Conservation (phyloP, 345 rosid species). For the Turritis glabra region DNA sequence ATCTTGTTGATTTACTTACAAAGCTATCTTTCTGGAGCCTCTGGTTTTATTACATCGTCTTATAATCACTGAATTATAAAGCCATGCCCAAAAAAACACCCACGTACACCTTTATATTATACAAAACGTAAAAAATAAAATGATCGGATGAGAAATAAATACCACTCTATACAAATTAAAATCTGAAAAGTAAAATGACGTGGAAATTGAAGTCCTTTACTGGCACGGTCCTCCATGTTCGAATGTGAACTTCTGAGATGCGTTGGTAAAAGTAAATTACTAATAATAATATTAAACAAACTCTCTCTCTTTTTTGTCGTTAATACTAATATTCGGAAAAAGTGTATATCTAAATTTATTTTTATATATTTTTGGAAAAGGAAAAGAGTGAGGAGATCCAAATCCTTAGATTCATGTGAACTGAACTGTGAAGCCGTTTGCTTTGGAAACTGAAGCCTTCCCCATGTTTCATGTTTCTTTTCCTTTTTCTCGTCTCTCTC, state of each 20-base stretch:
- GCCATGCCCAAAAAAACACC: background rate
- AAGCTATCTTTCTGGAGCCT: background rate
- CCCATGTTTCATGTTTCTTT: constrained; percentile 26
- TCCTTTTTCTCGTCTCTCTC: background rate
- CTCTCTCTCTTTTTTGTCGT: background rate
- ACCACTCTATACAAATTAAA: background rate
- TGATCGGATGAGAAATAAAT: background rate
- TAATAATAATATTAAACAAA: background rate
- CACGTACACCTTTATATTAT: background rate
- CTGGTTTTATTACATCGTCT: background rate
- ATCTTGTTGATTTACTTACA: constrained; percentile 1
- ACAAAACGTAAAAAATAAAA: background rate
- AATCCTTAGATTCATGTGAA: constrained; percentile 29
- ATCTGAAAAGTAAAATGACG: constrained; percentile 16
- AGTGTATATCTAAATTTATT: background rate
- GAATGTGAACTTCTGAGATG: constrained; percentile 8
- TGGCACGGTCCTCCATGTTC: constrained; percentile 32
- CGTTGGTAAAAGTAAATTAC: constrained; percentile 1
- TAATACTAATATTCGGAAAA: background rate
- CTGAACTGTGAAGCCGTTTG: constrained; percentile 25
- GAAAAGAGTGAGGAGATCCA: constrained; percentile 17
- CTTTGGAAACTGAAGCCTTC: constrained; percentile 41
- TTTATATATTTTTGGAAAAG: background rate
- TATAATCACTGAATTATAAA: background rate
- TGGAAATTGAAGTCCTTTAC: constrained; percentile 17